A percentile compares a stretch with the other conserved stretches of the same genome.
phyloP scores from a whole-genome alignment of 495 filamentous ascomycete genomes.

The Apodospora peruviana region DNA sequence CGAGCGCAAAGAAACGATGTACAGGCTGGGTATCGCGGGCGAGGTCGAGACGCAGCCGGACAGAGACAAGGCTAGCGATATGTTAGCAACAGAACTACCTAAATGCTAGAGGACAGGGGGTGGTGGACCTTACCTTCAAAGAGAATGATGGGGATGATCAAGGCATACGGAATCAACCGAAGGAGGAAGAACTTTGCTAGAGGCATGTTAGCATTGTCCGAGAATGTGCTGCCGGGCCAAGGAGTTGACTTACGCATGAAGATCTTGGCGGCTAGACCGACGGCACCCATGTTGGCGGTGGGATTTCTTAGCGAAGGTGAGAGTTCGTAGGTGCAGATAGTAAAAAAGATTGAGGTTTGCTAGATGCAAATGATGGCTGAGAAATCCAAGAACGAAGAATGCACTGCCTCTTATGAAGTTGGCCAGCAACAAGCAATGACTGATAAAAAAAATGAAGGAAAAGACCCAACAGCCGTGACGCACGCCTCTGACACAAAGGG shows the following conservation, averaged over 20 bases:
- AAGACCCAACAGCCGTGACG: too few species aligned
- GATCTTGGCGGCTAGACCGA: neutral
- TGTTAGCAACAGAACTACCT: neutral
- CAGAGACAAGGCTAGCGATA: slow-evolving; percentile 19
- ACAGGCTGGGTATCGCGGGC: slow-evolving; percentile 24
- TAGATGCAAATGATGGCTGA: neutral
- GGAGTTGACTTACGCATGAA: neutral
- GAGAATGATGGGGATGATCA: slow-evolving; percentile 24
- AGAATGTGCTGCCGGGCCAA: neutral
- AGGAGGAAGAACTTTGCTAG: slow-evolving; percentile 2
- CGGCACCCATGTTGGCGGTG: neutral
- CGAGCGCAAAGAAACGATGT: slow-evolving; percentile 20
- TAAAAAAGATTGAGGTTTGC: neutral
- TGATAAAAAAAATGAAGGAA: neutral
- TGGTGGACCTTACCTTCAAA: slow-evolving; percentile 12
- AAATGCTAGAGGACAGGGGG: neutral
- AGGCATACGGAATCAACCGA: slow-evolving; percentile 11
- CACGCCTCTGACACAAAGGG: neutral
- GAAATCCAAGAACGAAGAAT: too few species aligned
- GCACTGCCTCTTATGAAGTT: too few species aligned
- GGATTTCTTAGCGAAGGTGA: neutral
- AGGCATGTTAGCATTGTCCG: neutral
- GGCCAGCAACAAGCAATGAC: neutral
- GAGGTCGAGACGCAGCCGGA: slow-evolving; percentile 25
- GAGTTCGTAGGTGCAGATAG: neutral